These are phyloP conservation scores for Pyrenochaeta sp. DNA, from an alignment of 2,329 filamentous ascomycete genomes.

Conservation along the genomic window DNA sequence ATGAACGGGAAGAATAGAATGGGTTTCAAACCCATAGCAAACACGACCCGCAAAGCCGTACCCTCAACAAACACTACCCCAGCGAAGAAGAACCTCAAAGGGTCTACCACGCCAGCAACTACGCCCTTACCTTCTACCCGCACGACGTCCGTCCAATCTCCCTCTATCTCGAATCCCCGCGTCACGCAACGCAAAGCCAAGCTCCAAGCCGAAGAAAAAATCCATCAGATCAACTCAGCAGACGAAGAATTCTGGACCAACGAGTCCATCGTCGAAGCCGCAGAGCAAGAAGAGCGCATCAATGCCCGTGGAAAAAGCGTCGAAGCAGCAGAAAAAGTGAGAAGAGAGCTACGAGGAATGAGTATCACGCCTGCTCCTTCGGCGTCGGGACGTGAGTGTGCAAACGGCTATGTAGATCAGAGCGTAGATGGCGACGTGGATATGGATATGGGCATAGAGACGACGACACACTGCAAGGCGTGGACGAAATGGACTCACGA, in stretches of 20 bases:
- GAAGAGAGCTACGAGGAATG: constrained; percentile 8
- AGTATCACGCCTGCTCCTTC: constrained; percentile 14
- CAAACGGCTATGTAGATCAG: too few species aligned
- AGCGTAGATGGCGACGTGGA: too few species aligned
- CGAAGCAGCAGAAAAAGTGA: neutral
- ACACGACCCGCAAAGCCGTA: neutral
- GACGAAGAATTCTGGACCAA: neutral
- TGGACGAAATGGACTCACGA: constrained; percentile 6
- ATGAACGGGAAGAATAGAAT: constrained; percentile 12
- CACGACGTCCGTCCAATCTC: too few species aligned
- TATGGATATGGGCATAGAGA: too few species aligned
- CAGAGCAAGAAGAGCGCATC: neutral
- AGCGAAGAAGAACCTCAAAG: neutral
- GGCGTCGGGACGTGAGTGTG: neutral
- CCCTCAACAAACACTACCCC: neutral
- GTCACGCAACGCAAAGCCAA: neutral
- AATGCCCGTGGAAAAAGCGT: neutral
- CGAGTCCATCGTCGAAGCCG: neutral
- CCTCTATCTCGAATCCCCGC: neutral
- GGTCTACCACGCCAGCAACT: neutral
- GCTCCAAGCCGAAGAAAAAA: neutral
- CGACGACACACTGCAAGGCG: too few species aligned
- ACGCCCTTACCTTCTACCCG: too few species aligned
- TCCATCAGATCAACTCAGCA: neutral
- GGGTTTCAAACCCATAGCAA: constrained; percentile 11